A percentile compares a stretch with the other conserved stretches of the same genome.
Conservation (phyloP, 2,329 filamentous ascomycete genomes). For the Fusarium verrucosum region DNA sequence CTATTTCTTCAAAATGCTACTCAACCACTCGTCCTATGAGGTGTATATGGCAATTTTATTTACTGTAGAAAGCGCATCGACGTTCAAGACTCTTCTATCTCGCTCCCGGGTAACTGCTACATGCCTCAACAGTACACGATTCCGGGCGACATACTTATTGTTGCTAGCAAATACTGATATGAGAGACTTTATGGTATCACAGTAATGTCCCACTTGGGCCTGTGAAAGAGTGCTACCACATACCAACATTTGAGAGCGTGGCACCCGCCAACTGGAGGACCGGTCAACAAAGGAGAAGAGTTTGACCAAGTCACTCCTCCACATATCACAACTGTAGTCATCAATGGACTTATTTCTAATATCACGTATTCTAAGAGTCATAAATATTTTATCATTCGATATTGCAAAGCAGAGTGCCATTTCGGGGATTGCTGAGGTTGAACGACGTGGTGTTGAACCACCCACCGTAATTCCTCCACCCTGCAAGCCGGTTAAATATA, state of each 20-base stretch:
- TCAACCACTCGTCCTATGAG: no score
- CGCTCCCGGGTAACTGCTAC: not conserved
- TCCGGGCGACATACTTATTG: fast-evolving
- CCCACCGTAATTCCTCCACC: not conserved
- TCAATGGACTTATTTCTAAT: fast-evolving
- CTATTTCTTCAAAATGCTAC: no score
- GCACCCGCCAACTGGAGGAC: no score
- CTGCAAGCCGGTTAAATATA: not conserved
- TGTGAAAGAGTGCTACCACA: not conserved
- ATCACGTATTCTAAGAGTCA: not conserved
- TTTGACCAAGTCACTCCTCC: fast-evolving
- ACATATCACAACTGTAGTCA: no score
- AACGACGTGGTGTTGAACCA: not conserved
- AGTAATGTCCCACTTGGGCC: not conserved
- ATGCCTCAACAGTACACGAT: not conserved
- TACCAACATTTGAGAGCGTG: not conserved
- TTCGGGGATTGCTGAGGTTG: not conserved
- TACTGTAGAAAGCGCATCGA: not conserved
- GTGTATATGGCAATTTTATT: not conserved
- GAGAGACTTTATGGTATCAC: not conserved
- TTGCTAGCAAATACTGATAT: fast-evolving
- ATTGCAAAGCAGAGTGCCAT: not conserved
- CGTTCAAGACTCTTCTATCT: not conserved
- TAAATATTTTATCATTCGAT: fast-evolving
- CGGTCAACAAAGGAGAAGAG: fast-evolving